These are phyloP conservation scores for Balakata baccata DNA, from an alignment of 345 rosid species.

Conservation along the genomic window DNA sequence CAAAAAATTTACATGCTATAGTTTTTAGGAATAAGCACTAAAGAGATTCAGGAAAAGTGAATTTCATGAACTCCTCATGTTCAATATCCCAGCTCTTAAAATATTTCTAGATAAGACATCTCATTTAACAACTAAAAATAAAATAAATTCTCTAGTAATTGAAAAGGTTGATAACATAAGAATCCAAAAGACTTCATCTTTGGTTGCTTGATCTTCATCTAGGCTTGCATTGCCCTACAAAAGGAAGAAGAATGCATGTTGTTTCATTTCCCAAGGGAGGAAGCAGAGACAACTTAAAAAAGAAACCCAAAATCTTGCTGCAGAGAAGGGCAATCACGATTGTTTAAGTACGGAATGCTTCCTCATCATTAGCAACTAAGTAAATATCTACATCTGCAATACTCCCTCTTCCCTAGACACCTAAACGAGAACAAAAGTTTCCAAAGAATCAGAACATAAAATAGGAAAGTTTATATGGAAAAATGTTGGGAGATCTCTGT, in stretches of 20 bases:
- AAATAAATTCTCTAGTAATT: conserved; percentile 13
- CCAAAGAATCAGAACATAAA: conserved; percentile 14
- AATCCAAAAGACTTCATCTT: conserved; percentile 43
- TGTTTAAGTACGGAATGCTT: conserved; percentile 1
- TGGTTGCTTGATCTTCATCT: conserved; percentile 67
- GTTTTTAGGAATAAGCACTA: background rate
- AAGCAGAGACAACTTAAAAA: conserved; percentile 12
- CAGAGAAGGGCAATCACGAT: background rate
- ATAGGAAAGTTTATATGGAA: background rate
- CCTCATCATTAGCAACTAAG: conserved; percentile 1
- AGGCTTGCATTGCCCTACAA: conserved; percentile 87
- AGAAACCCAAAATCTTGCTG: conserved; percentile 14
- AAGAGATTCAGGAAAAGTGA: background rate
- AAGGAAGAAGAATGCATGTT: conserved; percentile 41
- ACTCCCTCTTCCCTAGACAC: conserved; percentile 24
- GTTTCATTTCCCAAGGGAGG: conserved; percentile 37
- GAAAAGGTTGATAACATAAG: conserved; percentile 30
- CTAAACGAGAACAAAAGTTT: conserved; percentile 15
- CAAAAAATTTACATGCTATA: background rate
- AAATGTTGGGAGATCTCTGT: background rate
- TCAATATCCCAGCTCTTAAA: conserved; percentile 15
- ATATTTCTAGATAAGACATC: conserved; percentile 18
- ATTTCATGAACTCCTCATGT: conserved; percentile 6
- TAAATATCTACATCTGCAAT: conserved; percentile 10
- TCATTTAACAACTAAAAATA: conserved; percentile 8